phyloP scores from a whole-genome alignment of 2,329 filamentous ascomycete species.

The Cordyceps javanica region DNA sequence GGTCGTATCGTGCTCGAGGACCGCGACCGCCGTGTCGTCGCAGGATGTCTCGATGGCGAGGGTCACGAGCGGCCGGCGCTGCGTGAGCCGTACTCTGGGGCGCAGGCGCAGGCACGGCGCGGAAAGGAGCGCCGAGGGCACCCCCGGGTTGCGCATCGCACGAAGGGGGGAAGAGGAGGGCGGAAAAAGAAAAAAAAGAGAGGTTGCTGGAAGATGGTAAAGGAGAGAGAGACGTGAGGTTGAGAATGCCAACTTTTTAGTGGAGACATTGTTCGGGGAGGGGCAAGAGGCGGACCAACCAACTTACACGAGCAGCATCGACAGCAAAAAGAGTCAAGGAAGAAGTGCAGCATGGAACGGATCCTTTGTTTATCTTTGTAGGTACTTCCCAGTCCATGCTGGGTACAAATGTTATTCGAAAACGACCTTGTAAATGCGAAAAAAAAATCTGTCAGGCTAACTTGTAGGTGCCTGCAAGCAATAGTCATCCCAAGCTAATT shows the following conservation, averaged over 20 bases:
- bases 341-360: no score
- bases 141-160: no score
- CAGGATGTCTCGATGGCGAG: slow-evolving; percentile 81
- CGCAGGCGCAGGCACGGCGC: neutral
- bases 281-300: neutral
- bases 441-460: neutral
- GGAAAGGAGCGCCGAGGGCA: no score
- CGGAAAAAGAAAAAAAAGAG: no score
- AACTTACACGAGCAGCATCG: neutral
- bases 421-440: neutral
- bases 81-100: neutral
- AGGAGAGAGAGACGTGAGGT: no score
- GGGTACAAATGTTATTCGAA: neutral
- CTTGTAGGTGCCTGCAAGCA: neutral
- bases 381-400: neutral
- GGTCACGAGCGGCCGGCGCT: slow-evolving; percentile 38
- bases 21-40: slow-evolving; percentile 87
- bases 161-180: no score
- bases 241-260: no score
- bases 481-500: neutral
- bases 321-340: neutral
- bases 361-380: no score
- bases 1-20: slow-evolving; percentile 56
- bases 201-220: no score
- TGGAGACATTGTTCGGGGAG: no score